Evolutionary conservation across 2,329 filamentous ascomycete genomes (phyloP), one percentile per base, ranked within the genome.

Genomic region (Trichoderma oligosporum): DNA sequence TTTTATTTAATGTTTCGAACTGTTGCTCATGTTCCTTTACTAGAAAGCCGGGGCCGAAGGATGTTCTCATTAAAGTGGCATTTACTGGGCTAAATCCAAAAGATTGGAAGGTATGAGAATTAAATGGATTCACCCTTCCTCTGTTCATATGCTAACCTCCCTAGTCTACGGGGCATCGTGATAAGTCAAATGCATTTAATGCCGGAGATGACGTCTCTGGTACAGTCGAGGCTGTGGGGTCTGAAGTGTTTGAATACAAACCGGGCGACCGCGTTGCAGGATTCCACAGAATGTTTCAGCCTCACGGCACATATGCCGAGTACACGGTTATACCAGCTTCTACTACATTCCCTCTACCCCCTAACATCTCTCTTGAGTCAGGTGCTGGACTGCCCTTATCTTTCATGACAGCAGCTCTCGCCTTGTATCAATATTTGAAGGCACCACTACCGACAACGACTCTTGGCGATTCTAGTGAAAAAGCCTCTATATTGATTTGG

Each of bases 221-320:
- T 38, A 58, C 57, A 1, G 53, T 68, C 9, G 61, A 64, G 16
- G 47, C 54, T 11, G 59, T 66, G 12, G 66, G 66, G 24, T 48
- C 48, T 8, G 61, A 61, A 2, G 63, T 66, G 8, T 46, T 41
- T 11, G 62, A 59, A 25, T 66, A 65, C 45, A 31, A 56, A 18
- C 55, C 59, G 5, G 76, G 76, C 16, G 76, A 78, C 61, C 68
- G 76, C 36, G 77, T 79, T 27, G 73, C 71, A 8, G 74, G 73
- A 2, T 77, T 77, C 52, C 76, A 78, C 59, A 71, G 81, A 63
- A 83, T 85, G 74, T 62, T 71, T 52, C 70, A 70, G 2, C 74
- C 77, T 0, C 69, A 75, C 35, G 83, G 83, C 4, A 78, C 73
- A 27, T 85, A 78, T 62, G 83, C 82, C 11, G 82, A 85, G 63